Evolutionary conservation across 257 asterid genomes (phyloP).

Genomic region (Solanum boliviense): DNA sequence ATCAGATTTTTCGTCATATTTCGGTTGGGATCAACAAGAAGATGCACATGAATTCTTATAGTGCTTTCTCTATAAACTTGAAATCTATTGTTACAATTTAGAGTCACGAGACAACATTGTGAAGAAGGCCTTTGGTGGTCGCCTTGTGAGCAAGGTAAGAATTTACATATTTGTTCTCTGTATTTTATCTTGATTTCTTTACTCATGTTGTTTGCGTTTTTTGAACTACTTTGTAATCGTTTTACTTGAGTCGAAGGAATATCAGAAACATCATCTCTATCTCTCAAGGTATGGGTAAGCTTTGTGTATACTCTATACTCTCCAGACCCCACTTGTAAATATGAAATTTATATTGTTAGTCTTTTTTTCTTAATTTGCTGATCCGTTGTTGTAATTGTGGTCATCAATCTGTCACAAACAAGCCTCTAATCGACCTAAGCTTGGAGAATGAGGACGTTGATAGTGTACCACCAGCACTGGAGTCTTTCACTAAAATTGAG

Average conservation of each 20-base stretch:
- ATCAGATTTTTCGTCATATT: conserved; percentile 57
- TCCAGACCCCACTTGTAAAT: too few species aligned
- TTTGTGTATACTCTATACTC: too few species aligned
- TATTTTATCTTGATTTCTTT: too few species aligned
- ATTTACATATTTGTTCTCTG: too few species aligned
- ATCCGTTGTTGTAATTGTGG: conserved; percentile 71
- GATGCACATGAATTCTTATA: conserved; percentile 92
- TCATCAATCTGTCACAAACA: conserved; percentile 59
- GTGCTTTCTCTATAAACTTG: conserved; percentile 74
- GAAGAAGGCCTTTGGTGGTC: conserved; percentile 68
- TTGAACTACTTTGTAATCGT: too few species aligned
- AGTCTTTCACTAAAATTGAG: conserved; percentile 76
- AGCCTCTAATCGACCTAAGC: conserved; percentile 71
- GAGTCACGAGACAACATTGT: conserved; percentile 34
- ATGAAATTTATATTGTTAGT: not conserved
- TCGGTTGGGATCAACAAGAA: conserved; percentile 57
- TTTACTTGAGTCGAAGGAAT: too few species aligned
- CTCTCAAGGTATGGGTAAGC: too few species aligned
- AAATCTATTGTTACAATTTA: conserved; percentile 19
- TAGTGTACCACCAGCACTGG: conserved; percentile 41
- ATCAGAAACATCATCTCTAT: too few species aligned
- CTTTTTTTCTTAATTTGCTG: conserved; percentile 25
- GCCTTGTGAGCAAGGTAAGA: conserved; percentile 47
- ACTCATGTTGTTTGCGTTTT: too few species aligned
- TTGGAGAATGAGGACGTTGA: conserved; percentile 70